Conservation (phyloP, 2,329 filamentous ascomycete genomes). For the Pestalotiopsis fici region DNA sequence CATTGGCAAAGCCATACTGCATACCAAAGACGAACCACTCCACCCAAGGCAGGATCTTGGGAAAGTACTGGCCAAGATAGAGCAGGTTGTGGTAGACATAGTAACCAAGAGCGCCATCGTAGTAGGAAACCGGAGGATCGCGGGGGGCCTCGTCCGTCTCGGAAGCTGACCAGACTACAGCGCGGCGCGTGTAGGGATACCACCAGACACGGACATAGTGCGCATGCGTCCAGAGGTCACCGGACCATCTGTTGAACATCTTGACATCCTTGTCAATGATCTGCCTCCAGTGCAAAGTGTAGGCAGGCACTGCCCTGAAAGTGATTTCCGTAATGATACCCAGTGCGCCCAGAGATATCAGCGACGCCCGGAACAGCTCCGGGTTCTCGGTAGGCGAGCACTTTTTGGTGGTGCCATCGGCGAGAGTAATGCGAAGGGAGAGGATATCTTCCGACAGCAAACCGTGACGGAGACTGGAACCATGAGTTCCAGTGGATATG, state of each 20-base stretch:
- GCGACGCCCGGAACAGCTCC: constrained; percentile 83
- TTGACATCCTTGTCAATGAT: constrained; percentile 69
- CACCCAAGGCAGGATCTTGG: constrained; percentile 79
- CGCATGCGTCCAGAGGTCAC: constrained; percentile 75
- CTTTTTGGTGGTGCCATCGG: constrained; percentile 71
- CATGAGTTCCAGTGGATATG: constrained; percentile 91
- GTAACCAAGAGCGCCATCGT: constrained; percentile 80
- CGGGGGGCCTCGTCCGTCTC: constrained; percentile 66
- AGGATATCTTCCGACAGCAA: constrained; percentile 79
- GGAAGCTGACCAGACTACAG: constrained; percentile 87
- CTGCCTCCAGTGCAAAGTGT: constrained; percentile 87
- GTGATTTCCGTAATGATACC: constrained; percentile 91
- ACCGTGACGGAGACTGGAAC: constrained; percentile 81
- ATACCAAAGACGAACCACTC: constrained; percentile 98
- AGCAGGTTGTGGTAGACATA: constrained; percentile 91
- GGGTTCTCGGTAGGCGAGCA: constrained; percentile 71
- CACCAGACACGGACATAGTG: constrained; percentile 97
- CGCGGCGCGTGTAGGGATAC: constrained; percentile 88
- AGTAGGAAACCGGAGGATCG: constrained; percentile 70
- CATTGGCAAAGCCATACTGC: constrained; percentile 88
- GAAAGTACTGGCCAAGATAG: constrained; percentile 75
- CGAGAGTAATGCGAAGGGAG: constrained; percentile 76
- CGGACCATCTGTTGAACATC: constrained; percentile 72
- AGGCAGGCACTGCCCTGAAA: constrained; percentile 76
- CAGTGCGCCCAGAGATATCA: constrained; percentile 85